Conservation (phyloP, 2,329 filamentous ascomycete species). For the Cladosporium cucumerinum region DNA sequence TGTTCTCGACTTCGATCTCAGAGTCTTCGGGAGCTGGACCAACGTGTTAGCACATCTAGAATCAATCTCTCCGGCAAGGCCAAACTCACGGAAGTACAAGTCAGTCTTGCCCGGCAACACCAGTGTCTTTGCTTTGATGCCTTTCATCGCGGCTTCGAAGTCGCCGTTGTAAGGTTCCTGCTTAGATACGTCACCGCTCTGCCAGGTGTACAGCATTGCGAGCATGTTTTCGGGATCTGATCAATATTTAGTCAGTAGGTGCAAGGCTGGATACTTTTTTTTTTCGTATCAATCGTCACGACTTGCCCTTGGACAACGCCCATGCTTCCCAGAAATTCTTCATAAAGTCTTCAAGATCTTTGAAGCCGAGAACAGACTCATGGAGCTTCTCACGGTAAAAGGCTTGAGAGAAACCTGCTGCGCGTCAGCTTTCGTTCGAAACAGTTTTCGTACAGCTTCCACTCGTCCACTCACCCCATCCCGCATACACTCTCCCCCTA, state of each 20-base stretch:
- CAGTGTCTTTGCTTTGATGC: conserved; percentile 68
- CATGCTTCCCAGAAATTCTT: conserved; percentile 72
- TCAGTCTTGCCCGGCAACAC: conserved; percentile 72
- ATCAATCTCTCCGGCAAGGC: too few species aligned
- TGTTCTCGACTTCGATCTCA: conserved; percentile 65
- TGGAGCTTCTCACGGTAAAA: conserved; percentile 74
- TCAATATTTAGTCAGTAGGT: not conserved
- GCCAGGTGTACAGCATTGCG: conserved; percentile 75
- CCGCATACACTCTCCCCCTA: conserved; percentile 61
- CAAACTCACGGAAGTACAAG: conserved; percentile 66
- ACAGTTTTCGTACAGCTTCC: not conserved
- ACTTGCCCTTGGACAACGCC: conserved; percentile 62
- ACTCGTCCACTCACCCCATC: conserved; percentile 45
- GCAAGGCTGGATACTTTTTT: not conserved
- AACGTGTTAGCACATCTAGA: not conserved
- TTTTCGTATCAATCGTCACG: not conserved
- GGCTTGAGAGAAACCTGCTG: conserved; percentile 67
- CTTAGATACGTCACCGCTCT: conserved; percentile 65
- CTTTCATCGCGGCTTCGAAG: conserved; percentile 54
- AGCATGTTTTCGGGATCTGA: conserved; percentile 71
- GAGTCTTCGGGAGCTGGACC: conserved; percentile 66
- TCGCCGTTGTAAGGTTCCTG: conserved; percentile 63
- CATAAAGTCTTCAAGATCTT: conserved; percentile 70
- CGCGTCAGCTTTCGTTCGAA: not conserved
- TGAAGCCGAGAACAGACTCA: conserved; percentile 61